Conservation (phyloP, 2,329 filamentous ascomycete genomes). For the Dactylellina haptotyla region DNA sequence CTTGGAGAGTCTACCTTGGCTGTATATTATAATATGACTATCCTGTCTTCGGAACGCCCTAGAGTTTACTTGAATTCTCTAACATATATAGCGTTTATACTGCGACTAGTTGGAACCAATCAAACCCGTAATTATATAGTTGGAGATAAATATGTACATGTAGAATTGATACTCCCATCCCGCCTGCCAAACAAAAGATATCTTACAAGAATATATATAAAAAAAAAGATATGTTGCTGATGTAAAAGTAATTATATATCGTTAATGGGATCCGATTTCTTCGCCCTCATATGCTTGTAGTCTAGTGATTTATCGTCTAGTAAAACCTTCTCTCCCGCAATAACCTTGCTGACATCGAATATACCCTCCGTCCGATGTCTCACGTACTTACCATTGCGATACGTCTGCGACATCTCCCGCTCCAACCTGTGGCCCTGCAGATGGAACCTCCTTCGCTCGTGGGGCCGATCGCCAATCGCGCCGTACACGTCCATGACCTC, state of each 20-base stretch:
- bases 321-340: constrained; percentile 29
- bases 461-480: constrained; percentile 39
- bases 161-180: neutral
- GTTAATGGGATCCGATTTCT: constrained; percentile 28
- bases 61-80: no score
- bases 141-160: neutral
- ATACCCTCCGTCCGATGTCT: constrained; percentile 42
- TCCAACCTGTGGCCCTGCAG: constrained; percentile 39
- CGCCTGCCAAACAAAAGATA: no score
- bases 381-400: constrained; percentile 51
- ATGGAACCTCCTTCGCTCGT: constrained; percentile 43
- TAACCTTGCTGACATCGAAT: constrained; percentile 48
- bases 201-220: neutral
- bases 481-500: constrained; percentile 51
- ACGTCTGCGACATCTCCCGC: constrained; percentile 50
- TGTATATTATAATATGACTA: neutral
- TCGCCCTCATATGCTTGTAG: constrained; percentile 42
- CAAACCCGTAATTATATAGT: no score
- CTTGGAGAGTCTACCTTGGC: no score
- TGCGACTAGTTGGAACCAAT: no score
- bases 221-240: neutral
- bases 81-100: no score
- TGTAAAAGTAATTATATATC: constrained; percentile 15
- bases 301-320: constrained; percentile 35
- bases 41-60: no score